Base-by-base conservation (phyloP, 306 rosid genomes). In the Cajanus cajan region DNA sequence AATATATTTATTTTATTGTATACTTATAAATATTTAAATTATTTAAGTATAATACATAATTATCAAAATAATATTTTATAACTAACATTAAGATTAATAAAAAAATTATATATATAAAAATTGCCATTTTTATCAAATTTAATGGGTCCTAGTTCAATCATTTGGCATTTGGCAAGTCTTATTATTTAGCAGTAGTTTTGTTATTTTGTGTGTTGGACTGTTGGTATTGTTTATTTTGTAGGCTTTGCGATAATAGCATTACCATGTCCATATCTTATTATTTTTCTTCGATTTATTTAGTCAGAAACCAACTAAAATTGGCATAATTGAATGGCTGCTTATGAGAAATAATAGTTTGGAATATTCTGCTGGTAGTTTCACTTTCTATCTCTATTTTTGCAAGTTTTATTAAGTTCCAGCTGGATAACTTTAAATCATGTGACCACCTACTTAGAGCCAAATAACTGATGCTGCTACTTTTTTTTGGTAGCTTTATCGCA, bases 341-440 rank as follows among this genome's bases (percentile, higher is more conserved):
- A 39, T 52, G 34, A 9, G 31, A 71, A 43, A 37, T 50, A 41
- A 69, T 69, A 19, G 74, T 51, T 68, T 61, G 34, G 75, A 74
- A 84, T 61, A 79, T 79, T 83, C 78, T 59, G 39, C 51, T 43
- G 5, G n/a, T n/a, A 34, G 22, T 43, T 47, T 48, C 18, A 18
- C 47, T 48, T 66, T 24, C 2, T 21, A 22, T 22, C 14, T 40
- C 16, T 47, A 8, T 41, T 22, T 28, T 24, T 25, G 7, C 36
- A 44, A 16, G n/a, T 61, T 22, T 6, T 22, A 10, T 33, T 50
- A 4, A 22, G 9, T 54, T 48, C 73, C 77, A 76, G 59, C 80
- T 76, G 61, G 74, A 12, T 33, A 48, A 85, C 25, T 71, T 81
- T 22, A 76, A 82, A 67, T 67, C 78, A 50, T 78, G 88, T 81